These are phyloP conservation scores for Hortiboletus rubellus DNA, from an alignment of 1,284 basidiomycete genomes.

Conservation along the genomic window DNA sequence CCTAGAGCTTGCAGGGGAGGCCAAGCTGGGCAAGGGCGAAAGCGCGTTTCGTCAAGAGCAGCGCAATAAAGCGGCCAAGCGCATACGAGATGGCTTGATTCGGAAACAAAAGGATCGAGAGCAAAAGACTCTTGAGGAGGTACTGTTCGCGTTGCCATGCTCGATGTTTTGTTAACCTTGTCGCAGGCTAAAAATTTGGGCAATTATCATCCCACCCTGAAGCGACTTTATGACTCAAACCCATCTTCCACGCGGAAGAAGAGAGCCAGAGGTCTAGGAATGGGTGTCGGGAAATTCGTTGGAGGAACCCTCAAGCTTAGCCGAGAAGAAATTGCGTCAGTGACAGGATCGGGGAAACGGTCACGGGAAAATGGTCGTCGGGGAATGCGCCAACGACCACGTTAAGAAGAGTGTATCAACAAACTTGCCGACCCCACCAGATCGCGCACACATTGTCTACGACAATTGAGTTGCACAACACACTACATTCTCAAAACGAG, in stretches of 20 bases:
- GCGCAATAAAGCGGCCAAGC: constrained; percentile 65
- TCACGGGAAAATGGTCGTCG: constrained; percentile 10
- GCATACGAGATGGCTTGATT: constrained; percentile 64
- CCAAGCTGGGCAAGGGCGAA: constrained; percentile 73
- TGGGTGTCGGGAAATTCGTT: constrained; percentile 77
- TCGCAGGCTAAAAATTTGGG: constrained; percentile 72
- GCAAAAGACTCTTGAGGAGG: constrained; percentile 63
- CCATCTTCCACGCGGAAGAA: constrained; percentile 33
- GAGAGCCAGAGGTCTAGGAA: constrained; percentile 63
- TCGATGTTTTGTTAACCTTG: constrained; percentile 6
- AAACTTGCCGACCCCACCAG: neutral
- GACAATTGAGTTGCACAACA: neutral
- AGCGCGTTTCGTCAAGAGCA: constrained; percentile 55
- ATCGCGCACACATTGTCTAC: neutral
- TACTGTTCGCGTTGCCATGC: constrained; percentile 26
- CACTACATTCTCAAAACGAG: constrained; percentile 1
- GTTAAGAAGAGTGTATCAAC: constrained; percentile 3
- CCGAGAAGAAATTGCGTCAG: constrained; percentile 54
- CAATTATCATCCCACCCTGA: constrained; percentile 76
- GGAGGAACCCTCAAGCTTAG: constrained; percentile 66
- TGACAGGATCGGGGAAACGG: constrained; percentile 34
- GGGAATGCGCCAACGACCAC: constrained; percentile 19
- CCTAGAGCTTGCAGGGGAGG: constrained; percentile 62
- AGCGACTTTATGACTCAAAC: constrained; percentile 57
- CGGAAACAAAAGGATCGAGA: constrained; percentile 59